phyloP scores from a whole-genome alignment of 192 early-diverging fungal species.

The Coemansia sp. region DNA sequence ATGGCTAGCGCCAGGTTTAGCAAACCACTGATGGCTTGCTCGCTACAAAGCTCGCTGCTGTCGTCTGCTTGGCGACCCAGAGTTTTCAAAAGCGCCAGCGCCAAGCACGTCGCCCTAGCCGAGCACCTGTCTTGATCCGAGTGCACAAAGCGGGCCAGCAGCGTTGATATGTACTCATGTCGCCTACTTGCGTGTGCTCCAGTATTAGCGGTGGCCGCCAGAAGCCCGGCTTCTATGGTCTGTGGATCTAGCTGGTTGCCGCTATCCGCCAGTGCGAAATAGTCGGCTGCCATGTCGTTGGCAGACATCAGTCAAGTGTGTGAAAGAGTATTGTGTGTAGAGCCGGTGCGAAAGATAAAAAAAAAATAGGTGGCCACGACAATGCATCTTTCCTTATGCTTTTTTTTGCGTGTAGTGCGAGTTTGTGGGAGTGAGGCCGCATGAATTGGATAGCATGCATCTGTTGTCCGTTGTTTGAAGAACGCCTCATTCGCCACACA shows the following conservation, averaged over 20 bases:
- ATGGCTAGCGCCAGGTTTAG: constrained; percentile 17
- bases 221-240: constrained; percentile 28
- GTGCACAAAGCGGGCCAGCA: constrained; percentile 41
- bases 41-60: constrained; percentile 19
- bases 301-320: not conserved
- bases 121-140: constrained; percentile 25
- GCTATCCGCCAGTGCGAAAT: constrained; percentile 22
- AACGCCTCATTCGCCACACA: constrained; percentile 6
- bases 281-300: constrained; percentile 7
- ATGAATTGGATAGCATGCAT: constrained; percentile 3
- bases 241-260: not conserved
- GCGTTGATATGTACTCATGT: not conserved
- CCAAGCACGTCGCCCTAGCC: constrained; percentile 16
- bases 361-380: not conserved
- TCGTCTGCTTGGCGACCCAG: constrained; percentile 24
- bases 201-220: constrained; percentile 1
- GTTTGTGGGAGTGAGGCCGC: not conserved
- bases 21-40: constrained; percentile 17
- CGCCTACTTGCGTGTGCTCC: not conserved
- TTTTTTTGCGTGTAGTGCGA: not conserved
- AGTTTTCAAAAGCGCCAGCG: constrained; percentile 31
- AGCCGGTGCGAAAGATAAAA: not conserved
- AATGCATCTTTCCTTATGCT: not conserved
- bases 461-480: not conserved
- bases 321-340: not conserved